These are phyloP conservation scores for Aureobasidium sp. DNA, from an alignment of 2,329 filamentous ascomycete species.

Conservation along the genomic window DNA sequence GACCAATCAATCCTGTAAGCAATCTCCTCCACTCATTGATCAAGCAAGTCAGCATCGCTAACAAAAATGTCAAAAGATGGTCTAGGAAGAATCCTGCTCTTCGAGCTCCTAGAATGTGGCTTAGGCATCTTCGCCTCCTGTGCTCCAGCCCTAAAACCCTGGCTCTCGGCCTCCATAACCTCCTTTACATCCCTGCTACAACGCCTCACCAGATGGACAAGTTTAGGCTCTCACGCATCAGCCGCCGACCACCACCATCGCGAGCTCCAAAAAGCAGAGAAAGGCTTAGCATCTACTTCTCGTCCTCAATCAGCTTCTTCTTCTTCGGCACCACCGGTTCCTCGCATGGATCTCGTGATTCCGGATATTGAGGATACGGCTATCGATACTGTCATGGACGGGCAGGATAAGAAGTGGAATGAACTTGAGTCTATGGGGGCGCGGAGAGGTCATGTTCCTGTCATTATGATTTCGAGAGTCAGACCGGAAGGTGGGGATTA, in stretches of 20 bases:
- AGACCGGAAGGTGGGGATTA: neutral
- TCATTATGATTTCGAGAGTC: neutral
- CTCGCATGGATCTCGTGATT: neutral
- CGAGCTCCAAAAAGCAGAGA: neutral
- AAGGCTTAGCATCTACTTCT: neutral
- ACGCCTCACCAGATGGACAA: neutral
- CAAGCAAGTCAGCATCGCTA: too few species aligned
- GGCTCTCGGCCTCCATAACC: neutral
- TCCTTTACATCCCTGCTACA: neutral
- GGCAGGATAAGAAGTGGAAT: neutral
- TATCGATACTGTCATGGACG: slow-evolving; percentile 8
- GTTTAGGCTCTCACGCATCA: neutral
- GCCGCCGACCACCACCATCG: neutral
- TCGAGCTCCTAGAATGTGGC: slow-evolving; percentile 6
- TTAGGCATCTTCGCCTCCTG: slow-evolving; percentile 8
- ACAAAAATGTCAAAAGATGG: neutral
- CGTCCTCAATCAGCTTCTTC: neutral
- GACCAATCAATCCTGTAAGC: neutral
- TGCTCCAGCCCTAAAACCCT: slow-evolving; percentile 9
- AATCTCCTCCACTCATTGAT: neutral
- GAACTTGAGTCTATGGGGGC: neutral
- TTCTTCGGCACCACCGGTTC: neutral
- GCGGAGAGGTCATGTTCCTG: neutral
- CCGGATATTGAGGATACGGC: slow-evolving; percentile 8
- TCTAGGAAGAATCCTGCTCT: slow-evolving; percentile 10